Base-by-base conservation (phyloP, 805 yeast genomes). In the Lipomyces sp. region DNA sequence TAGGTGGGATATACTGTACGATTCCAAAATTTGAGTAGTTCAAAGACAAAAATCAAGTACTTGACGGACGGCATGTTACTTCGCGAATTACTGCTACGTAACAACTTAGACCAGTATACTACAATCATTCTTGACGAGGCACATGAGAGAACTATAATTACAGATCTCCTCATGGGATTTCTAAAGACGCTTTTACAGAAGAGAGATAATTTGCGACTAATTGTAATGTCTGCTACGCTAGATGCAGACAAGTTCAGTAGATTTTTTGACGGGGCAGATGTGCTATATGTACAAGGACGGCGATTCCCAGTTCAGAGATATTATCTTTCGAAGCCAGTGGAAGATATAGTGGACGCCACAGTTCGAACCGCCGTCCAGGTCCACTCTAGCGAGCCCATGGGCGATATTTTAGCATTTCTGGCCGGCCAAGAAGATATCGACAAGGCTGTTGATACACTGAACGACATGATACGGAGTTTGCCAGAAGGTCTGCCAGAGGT, bases 361-460 rank as follows among this genome's bases (percentile, higher is more conserved):
- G 85, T 90, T 11, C 85, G 89, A 70, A 80, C 93, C 1, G 86
- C 91, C 11, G 84, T 90, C 2, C 97, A 92, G 75, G 81, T 93
- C 13, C 93, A 95, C 75, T 81, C 83, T 71, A 81, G 89, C 6
- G 97, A 95, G 75, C 90, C 85, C 18, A 84, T 84, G 39, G 99
- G 99, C 57, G 99, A 95, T 76, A 85, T 95, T n/a, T 78, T 95
- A 35, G 94, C 94, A 63, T 95, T 95, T 75, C 79, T 95, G 63
- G 93, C 98, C 0, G 99, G 99, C 69, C 99, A 95, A 77, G 99
- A 95, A 75, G 99, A 95, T 75, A 95, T 95, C 76, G 99, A 95
- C 76, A 89, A 89, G 72, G 88, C 90, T 13, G 92, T 86, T 0
- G 83, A 85, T 15, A 77, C 88, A 0, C 78, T 95, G 63, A 83